phyloP scores from a whole-genome alignment of 306 rosid species.

The Vigna radiata region DNA sequence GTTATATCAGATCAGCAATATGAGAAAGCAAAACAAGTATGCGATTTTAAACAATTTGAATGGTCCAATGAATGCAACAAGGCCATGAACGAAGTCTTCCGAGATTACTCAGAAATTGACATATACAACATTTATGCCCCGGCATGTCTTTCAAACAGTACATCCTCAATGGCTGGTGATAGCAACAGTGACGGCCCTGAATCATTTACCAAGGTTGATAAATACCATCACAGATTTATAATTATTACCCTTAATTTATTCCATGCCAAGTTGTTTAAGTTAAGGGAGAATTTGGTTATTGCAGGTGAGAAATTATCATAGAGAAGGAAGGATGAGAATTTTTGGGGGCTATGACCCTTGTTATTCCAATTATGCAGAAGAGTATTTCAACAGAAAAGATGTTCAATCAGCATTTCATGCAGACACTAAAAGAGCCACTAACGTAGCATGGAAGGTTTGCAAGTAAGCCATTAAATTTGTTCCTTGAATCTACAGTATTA shows the following conservation, averaged over 20 bases:
- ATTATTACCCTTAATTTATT: constrained; percentile 17
- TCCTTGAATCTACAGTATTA: neutral
- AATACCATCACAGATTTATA: constrained; percentile 8
- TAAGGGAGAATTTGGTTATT: constrained; percentile 12
- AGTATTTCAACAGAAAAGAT: constrained; percentile 57
- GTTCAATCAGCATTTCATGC: constrained; percentile 60
- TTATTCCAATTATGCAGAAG: constrained; percentile 56
- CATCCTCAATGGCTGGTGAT: constrained; percentile 40
- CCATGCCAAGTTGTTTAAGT: neutral
- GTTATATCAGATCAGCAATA: constrained; percentile 60
- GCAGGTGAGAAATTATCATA: constrained; percentile 46
- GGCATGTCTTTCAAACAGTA: constrained; percentile 42
- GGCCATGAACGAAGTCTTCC: constrained; percentile 50
- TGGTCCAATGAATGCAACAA: constrained; percentile 60
- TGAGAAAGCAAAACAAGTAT: constrained; percentile 55
- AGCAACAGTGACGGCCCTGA: neutral
- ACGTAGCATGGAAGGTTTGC: constrained; percentile 55
- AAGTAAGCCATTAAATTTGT: constrained; percentile 49
- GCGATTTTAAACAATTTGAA: constrained; percentile 52
- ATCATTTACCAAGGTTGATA: constrained; percentile 46
- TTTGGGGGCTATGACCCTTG: constrained; percentile 70
- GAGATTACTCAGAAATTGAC: constrained; percentile 58
- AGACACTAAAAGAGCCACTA: constrained; percentile 29
- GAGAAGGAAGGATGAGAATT: constrained; percentile 50
- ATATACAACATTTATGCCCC: constrained; percentile 70